Percentiles rank a stretch among this genome's conserved stretches.
Evolutionary conservation across 2,329 filamentous ascomycete species (phyloP).

Genomic region (Basipetospora chlamydospora): DNA sequence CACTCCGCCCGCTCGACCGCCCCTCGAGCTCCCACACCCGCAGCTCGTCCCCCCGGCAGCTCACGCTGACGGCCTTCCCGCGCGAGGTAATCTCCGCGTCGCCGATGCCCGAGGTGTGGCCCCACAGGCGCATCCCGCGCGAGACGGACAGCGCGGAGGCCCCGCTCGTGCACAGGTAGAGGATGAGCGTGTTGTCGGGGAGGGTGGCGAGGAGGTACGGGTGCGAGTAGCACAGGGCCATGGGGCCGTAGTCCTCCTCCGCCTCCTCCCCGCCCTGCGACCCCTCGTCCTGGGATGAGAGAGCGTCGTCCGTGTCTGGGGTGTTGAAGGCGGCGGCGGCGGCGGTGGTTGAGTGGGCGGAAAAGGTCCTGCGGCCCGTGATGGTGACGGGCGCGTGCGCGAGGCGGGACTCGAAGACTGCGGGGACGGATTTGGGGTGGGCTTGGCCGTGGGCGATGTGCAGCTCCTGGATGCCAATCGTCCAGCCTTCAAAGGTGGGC

Average conservation of each 20-base stretch:
- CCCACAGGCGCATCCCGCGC: conserved; percentile 66
- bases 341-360: conserved; percentile 1
- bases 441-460: conserved; percentile 29
- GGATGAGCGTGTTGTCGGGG: conserved; percentile 72
- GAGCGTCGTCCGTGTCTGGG: conserved; percentile 5
- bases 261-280: too few relatives aligned
- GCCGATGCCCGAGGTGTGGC: conserved; percentile 80
- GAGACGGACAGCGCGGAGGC: conserved; percentile 52
- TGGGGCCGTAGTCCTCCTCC: conserved; percentile 31
- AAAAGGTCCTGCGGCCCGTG: conserved; percentile 11
- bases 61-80: conserved; percentile 84
- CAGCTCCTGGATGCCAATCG: conserved; percentile 81
- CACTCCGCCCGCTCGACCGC: conserved; percentile 35
- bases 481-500: conserved; percentile 68
- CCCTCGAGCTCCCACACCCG: conserved; percentile 85
- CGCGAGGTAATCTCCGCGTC: conserved; percentile 71
- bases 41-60: conserved; percentile 60
- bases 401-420: conserved; percentile 20
- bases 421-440: conserved; percentile 12
- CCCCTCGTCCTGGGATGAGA: too few relatives aligned
- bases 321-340: conserved; percentile 4
- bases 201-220: conserved; percentile 77
- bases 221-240: conserved; percentile 55
- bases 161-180: conserved; percentile 69
- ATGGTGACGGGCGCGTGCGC: conserved; percentile 20